phyloP scores from a whole-genome alignment of 495 filamentous ascomycete species.

The Sporormia fimetaria region DNA sequence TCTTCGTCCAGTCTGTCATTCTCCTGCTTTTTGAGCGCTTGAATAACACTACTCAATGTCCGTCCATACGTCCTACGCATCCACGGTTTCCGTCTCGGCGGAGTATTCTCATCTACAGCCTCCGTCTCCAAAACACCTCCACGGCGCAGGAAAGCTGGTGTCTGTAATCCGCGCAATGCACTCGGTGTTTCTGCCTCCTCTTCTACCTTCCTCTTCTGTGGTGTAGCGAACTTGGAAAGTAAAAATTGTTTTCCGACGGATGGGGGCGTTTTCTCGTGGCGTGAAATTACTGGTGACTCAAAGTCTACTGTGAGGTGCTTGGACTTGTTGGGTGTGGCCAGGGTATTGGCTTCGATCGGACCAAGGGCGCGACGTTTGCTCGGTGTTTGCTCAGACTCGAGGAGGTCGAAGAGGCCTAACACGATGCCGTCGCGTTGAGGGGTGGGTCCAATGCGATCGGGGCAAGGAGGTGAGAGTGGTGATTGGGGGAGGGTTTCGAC shows the following conservation, averaged over 20 bases:
- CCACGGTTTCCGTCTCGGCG: slow-evolving; percentile 33
- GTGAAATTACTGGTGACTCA: slow-evolving; percentile 13
- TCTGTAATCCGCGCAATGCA: slow-evolving; percentile 46
- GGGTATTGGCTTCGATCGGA: slow-evolving; percentile 17
- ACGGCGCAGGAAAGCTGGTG: slow-evolving; percentile 67
- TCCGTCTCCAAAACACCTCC: slow-evolving; percentile 38
- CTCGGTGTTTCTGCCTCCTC: slow-evolving; percentile 38
- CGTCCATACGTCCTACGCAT: slow-evolving; percentile 51
- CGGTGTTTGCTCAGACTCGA: slow-evolving; percentile 39
- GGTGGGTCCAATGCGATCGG: slow-evolving; percentile 58
- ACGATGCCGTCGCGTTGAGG: slow-evolving; percentile 82
- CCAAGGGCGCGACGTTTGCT: slow-evolving; percentile 22
- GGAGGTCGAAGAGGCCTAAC: slow-evolving; percentile 82
- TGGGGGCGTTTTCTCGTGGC: slow-evolving; percentile 47
- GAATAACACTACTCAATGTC: slow-evolving; percentile 68
- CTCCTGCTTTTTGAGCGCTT: slow-evolving; percentile 56
- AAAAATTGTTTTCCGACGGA: slow-evolving; percentile 50
- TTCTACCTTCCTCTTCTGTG: slow-evolving; percentile 32
- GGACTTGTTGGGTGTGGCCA: slow-evolving; percentile 28
- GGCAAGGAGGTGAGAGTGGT: slow-evolving; percentile 15
- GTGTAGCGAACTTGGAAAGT: slow-evolving; percentile 57
- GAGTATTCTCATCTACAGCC: slow-evolving; percentile 32
- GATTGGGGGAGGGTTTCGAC: slow-evolving; percentile 5
- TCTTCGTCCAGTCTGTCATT: slow-evolving; percentile 51
- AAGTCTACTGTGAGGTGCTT: slow-evolving; percentile 7